Evolutionary conservation across 441 rosid genomes (phyloP), one percentile per base, ranked within the genome.

Genomic region (Corymbia calophylla): DNA sequence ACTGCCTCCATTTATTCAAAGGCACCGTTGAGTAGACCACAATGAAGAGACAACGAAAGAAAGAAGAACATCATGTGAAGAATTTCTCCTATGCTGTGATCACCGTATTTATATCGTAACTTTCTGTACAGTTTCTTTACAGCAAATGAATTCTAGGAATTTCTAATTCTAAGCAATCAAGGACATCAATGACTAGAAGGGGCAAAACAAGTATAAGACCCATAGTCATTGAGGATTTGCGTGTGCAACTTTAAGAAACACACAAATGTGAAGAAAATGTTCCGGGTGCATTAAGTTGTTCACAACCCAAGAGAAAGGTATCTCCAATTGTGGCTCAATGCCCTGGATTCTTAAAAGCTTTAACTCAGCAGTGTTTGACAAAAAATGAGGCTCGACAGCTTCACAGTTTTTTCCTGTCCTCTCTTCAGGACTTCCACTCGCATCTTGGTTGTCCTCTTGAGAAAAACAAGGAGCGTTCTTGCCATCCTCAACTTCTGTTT

Each of bases 271-370:
- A 90, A 98, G 96, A 89, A 95, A 98, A 91, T 93, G 93, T 81
- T 98, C 99, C 1, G 99, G 99, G 91, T 94, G 95, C 94, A 93
- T 93, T 92, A 98, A 93, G 93, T 97, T 96, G 91, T 94, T 98
- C 77, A 91, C 99, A 88, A 96, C 95, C 99, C 99, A 98, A 14
- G 98, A 96, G 90, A 98, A 96, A 7, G 99, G 99, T 93, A 95
- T 93, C 91, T 96, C 99, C 89, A 94, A 86, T 90, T 94, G 94
- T 81, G 97, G 97, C 91, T 98, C 98, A 2, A 98, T 96, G 39
- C 99, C 99, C 66, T 96, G 99, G 49, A 98, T 94, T 53, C 99
- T 96, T 27, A 96, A 89, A 64, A 96, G 91, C 92, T 95, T 96
- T 84, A 97, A 95, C 92, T 95, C 96, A 49, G 95, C 93, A 84